These are phyloP conservation scores for Tricholoma bakamatsutake DNA, from an alignment of 768 basidiomycete species.

Conservation along the genomic window DNA sequence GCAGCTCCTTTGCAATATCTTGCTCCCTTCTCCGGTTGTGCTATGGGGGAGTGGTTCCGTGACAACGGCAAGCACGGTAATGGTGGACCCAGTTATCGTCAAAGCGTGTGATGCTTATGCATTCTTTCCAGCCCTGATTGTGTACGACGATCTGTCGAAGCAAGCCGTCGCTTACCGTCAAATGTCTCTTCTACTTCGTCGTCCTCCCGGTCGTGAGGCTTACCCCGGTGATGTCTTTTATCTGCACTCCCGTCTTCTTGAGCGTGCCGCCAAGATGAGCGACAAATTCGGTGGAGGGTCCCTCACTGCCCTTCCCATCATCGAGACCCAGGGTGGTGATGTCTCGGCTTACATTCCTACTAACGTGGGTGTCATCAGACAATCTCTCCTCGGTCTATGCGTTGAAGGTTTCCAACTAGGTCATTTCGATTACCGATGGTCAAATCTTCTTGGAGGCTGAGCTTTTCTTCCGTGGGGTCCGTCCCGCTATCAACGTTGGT, in stretches of 20 bases:
- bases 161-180: slow-evolving; percentile 99
- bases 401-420: slow-evolving; percentile 39
- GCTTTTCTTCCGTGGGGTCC: slow-evolving; percentile 99
- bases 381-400: slow-evolving; percentile 2
- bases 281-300: slow-evolving; percentile 98
- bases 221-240: slow-evolving; percentile 99
- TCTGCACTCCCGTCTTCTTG: slow-evolving; percentile 98
- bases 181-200: slow-evolving; percentile 99
- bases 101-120: slow-evolving; percentile 5
- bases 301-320: slow-evolving; percentile 97
- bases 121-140: slow-evolving; percentile 70
- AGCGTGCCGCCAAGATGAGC: slow-evolving; percentile 99
- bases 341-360: slow-evolving; percentile 99
- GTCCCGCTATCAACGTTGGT: slow-evolving; percentile 99
- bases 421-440: slow-evolving; percentile 99
- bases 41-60: slow-evolving; percentile 99
- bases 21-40: slow-evolving; percentile 99
- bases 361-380: slow-evolving; percentile 47
- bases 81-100: slow-evolving; percentile 16
- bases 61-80: slow-evolving; percentile 99
- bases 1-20: slow-evolving; percentile 99
- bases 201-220: slow-evolving; percentile 99
- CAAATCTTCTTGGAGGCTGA: slow-evolving; percentile 99
- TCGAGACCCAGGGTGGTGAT: slow-evolving; percentile 99
- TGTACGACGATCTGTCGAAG: slow-evolving; percentile 99